Base-by-base conservation (phyloP, 257 asterid genomes). In the Solanum peruvianum region DNA sequence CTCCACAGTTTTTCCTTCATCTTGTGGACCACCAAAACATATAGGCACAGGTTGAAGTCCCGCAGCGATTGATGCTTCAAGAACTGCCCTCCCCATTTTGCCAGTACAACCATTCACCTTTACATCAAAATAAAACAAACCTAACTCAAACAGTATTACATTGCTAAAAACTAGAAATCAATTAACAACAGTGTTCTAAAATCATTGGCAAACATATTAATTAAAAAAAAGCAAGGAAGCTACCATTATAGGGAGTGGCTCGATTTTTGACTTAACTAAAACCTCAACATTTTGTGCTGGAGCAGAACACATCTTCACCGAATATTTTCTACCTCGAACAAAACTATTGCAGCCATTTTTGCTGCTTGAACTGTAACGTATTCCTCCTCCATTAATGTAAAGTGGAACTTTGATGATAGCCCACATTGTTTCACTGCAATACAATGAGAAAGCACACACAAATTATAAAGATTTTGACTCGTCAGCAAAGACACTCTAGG, bases 21-120 rank as follows among this genome's bases (percentile, higher is more conserved):
- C 98, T 49, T 91, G 92, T 2, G 96, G 93, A 86, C 98, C 95
- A 15, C 98, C 93, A 84, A 96, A 92, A 9, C 98, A 94, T 60
- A 93, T 91, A 35, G 98, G 94, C 83, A 95, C 94, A 33, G 96
- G 94, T n/a, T 85, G 87, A 73, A 93, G 97, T 71, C 99, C 99
- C 29, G 98, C 99, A 85, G 98, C 35, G n/a, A 93, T 91, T 52
- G 98, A 97, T 11, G 98, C 98, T 89, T 96, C 98, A 44, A 96
- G 98, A 88, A 96, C 99, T 10, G 98, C 95, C 89, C 94, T 92
- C 21, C 99, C 99, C 98, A 96, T 93, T 90, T 96, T 92, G 16
- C 99, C 98, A 27, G 98, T 94, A 89, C 96, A 93, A 82, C 98
- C 98, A 90, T 95, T 96, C 82, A 96, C 98, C 99, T 96, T 41